These are phyloP conservation scores for Leccinum fallax DNA, from an alignment of 1,284 basidiomycete species.

Conservation along the genomic window DNA sequence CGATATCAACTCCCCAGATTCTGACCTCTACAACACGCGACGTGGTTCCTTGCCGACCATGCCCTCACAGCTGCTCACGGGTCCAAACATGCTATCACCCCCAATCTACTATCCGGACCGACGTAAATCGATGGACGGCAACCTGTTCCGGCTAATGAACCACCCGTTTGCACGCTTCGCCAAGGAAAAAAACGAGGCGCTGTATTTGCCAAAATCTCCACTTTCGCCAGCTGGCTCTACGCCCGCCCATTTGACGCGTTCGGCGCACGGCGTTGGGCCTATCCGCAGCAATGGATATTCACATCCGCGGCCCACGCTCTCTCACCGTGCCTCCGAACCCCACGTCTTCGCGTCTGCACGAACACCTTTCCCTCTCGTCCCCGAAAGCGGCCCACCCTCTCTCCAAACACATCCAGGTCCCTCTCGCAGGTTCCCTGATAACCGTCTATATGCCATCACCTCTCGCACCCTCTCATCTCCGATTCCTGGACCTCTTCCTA, in stretches of 20 bases:
- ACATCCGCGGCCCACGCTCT: constrained; percentile 35
- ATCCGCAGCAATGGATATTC: constrained; percentile 27
- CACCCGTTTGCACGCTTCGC: constrained; percentile 67
- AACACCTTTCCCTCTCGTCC: constrained; percentile 34
- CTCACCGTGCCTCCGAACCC: constrained; percentile 49
- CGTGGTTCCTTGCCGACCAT: constrained; percentile 56
- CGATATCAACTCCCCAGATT: constrained; percentile 25
- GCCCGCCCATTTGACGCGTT: constrained; percentile 30
- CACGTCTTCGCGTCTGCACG: constrained; percentile 36
- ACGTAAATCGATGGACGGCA: constrained; percentile 62
- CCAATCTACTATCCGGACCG: constrained; percentile 40
- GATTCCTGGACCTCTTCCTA: constrained; percentile 70
- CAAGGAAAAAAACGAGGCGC: constrained; percentile 53
- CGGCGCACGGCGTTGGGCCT: constrained; percentile 22
- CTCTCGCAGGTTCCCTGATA: constrained; percentile 43
- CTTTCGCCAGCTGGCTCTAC: constrained; percentile 34
- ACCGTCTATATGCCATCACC: constrained; percentile 48
- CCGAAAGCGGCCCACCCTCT: constrained; percentile 19
- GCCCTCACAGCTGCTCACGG: constrained; percentile 40
- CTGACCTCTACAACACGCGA: constrained; percentile 29
- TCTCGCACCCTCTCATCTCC: constrained; percentile 55
- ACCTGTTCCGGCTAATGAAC: constrained; percentile 56
- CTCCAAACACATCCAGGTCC: constrained; percentile 14
- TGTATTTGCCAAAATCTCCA: constrained; percentile 44
- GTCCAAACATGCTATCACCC: constrained; percentile 19